Percentiles rank a stretch among this genome's conserved stretches.
phyloP scores from a whole-genome alignment of 345 rosid genomes.

The Salix arbutifolia region DNA sequence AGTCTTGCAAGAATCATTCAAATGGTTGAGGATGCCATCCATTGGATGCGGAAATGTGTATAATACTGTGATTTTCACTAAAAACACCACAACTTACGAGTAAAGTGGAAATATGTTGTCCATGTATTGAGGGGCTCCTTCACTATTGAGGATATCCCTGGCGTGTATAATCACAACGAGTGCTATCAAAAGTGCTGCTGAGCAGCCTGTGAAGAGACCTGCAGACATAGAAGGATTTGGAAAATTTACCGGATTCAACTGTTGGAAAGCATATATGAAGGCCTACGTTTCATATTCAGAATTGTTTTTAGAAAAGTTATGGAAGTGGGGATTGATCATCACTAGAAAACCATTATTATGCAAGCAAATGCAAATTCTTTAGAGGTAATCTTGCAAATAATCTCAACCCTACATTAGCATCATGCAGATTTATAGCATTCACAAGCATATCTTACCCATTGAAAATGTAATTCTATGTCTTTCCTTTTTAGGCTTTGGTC shows the following conservation, averaged over 20 bases:
- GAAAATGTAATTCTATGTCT: conserved; percentile 62
- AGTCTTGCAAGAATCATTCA: not conserved
- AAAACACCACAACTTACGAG: conserved; percentile 24
- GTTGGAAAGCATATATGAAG: too few relatives aligned
- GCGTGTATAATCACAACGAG: conserved; percentile 49
- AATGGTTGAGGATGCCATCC: too few relatives aligned
- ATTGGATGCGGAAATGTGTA: too few relatives aligned
- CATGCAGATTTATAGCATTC: not conserved
- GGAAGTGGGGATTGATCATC: too few relatives aligned
- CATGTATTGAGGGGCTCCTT: conserved; percentile 57
- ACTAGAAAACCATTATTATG: too few relatives aligned
- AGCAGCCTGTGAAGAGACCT: conserved; percentile 68
- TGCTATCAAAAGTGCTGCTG: conserved; percentile 54
- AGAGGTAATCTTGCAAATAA: too few relatives aligned
- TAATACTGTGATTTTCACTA: too few relatives aligned
- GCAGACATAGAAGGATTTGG: not conserved
- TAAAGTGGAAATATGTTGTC: conserved; percentile 79
- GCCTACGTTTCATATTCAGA: too few relatives aligned
- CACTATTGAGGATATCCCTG: conserved; percentile 38
- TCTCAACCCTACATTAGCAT: not conserved
- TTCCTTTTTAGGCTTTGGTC: conserved; percentile 54
- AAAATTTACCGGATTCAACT: too few relatives aligned
- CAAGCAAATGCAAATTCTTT: not conserved
- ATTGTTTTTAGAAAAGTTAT: too few relatives aligned
- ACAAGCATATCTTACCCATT: conserved; percentile 40